Base-by-base conservation (phyloP, 305 asterid species). In the Plantago lanceolata region DNA sequence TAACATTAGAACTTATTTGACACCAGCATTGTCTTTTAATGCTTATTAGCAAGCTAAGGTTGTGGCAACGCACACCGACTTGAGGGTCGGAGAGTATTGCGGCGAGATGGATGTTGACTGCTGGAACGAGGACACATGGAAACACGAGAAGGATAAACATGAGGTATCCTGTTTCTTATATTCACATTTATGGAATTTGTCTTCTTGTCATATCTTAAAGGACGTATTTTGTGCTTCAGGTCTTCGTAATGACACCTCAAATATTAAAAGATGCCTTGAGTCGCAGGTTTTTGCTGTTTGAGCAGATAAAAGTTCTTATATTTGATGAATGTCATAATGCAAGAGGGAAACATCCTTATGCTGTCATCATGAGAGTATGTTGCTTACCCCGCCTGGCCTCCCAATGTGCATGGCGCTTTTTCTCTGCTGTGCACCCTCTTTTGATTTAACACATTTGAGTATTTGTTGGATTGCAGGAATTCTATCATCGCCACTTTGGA, bases 271-370 rank as follows among this genome's bases (percentile, higher is more conserved):
- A 71, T 61, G 95, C 95, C 21, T 77, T 88, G 86, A 85, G 95
- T 79, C 86, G 71, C 60, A 71, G 73, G 48, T 83, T 71, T 69
- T 3, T 91, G 70, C 70, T 75, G 19, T 72, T 91, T 48, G 78
- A 81, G 33, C 78, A 72, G 71, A 83, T 88, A 40, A 88, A 83
- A 73, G 88, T 85, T 74, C 71, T 91, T 20, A 79, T 89, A 68
- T 86, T 88, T 51, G 96, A 89, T 60, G 98, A 91, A 75, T 88
- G 96, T 65, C 96, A 91, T 73, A 76, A 91, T 61, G 94, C 98
- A 12, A 78, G 84, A 73, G 89, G 94, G 73, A 86, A 73, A 20
- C 80, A 83, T 62, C 72, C 78, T 0, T 88, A 86, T 63, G 85
- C 94, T 9, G 71, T 87, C 82, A 86, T 91, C 50, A 86, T 88